Evolutionary conservation across 23 red algal species (phyloP).

Genomic region (Agarophyton chilense): DNA sequence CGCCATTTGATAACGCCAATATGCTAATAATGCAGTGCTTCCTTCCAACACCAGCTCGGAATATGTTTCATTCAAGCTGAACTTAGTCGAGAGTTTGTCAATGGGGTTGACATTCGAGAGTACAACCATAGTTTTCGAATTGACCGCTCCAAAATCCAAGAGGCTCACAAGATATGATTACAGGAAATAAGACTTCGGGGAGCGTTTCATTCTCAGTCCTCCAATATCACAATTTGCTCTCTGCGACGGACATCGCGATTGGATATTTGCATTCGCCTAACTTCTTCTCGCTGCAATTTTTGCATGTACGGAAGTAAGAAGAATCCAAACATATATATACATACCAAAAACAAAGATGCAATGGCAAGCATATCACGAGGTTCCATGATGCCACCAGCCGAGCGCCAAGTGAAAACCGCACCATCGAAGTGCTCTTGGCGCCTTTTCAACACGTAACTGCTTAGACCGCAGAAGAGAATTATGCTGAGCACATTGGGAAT

Average conservation of each 20-base stretch:
- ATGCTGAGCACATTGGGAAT: slow-evolving; percentile 88
- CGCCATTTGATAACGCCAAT: background rate
- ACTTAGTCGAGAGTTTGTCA: background rate
- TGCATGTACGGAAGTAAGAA: slow-evolving; percentile 93
- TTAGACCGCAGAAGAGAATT: slow-evolving; percentile 82
- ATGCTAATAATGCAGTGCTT: background rate
- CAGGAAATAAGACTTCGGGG: background rate
- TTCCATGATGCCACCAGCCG: slow-evolving; percentile 90
- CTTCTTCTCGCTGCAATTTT: slow-evolving; percentile 63
- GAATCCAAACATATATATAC: slow-evolving; percentile 95
- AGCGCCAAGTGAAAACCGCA: slow-evolving; percentile 76
- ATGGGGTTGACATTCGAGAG: background rate
- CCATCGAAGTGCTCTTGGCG: slow-evolving; percentile 91
- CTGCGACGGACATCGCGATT: background rate
- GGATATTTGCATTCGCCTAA: slow-evolving; percentile 18
- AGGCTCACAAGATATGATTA: background rate
- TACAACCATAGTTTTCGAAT: background rate
- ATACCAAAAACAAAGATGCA: slow-evolving; percentile 82
- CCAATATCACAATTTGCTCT: slow-evolving; percentile 11
- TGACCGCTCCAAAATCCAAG: background rate
- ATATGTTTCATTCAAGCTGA: background rate
- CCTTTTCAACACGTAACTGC: slow-evolving; percentile 80
- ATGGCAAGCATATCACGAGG: slow-evolving; percentile 89
- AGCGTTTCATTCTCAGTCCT: background rate
- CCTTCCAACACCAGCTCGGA: background rate